phyloP scores from a whole-genome alignment of 2,329 filamentous ascomycete species.

The Talaromyces sp. region DNA sequence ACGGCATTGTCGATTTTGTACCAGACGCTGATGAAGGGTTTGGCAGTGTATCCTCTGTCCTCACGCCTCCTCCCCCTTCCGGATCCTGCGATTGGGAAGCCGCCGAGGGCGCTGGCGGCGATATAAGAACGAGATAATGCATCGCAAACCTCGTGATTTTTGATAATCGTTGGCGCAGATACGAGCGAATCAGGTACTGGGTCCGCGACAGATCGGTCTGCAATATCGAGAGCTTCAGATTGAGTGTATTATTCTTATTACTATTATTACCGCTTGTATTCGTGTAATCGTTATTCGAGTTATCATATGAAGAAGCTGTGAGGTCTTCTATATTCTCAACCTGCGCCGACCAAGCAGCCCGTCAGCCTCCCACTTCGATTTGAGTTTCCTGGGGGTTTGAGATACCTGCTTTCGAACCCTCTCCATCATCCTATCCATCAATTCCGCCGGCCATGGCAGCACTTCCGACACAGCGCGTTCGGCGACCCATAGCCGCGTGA shows the following conservation, averaged over 20 bases:
- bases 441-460: constrained; percentile 69
- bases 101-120: constrained; percentile 21
- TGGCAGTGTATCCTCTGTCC: constrained; percentile 32
- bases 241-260: constrained; percentile 65
- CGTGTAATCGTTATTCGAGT: constrained; percentile 32
- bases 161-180: constrained; percentile 77
- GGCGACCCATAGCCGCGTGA: constrained; percentile 90
- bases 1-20: constrained; percentile 39
- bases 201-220: constrained; percentile 95
- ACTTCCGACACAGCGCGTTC: constrained; percentile 87
- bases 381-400: no score
- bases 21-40: constrained; percentile 20
- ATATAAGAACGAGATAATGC: constrained; percentile 37
- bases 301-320: constrained; percentile 38
- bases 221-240: constrained; percentile 88
- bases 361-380: no score
- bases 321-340: constrained; percentile 67
- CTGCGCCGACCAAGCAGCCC: constrained; percentile 23
- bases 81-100: constrained; percentile 14
- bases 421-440: constrained; percentile 79
- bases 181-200: constrained; percentile 83
- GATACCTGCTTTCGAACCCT: constrained; percentile 61
- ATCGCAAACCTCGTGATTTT: constrained; percentile 62
- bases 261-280: background rate
- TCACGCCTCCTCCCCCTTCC: background rate